A percentile compares a stretch with the other conserved stretches of the same genome.
phyloP scores from a whole-genome alignment of 768 basidiomycete genomes.

The Calocera cornea region DNA sequence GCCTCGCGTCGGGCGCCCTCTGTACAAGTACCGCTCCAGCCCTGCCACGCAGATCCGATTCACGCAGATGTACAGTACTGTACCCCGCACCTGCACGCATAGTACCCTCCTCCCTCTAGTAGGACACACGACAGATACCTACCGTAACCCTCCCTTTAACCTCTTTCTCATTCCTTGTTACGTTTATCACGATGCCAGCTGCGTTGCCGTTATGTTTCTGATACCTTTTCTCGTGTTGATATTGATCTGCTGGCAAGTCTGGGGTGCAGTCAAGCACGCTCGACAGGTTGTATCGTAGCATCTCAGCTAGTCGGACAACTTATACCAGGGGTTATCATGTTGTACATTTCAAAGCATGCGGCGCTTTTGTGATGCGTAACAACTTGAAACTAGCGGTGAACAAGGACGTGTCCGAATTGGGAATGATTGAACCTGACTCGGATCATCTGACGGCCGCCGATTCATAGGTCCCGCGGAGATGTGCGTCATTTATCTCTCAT shows the following conservation, averaged over 20 bases:
- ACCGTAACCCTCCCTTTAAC: not conserved
- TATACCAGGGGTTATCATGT: not conserved
- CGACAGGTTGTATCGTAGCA: not conserved
- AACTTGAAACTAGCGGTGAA: not conserved
- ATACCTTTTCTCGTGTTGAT: not conserved
- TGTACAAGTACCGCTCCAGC: constrained; percentile 3
- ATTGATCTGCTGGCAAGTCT: not conserved
- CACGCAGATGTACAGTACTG: constrained; percentile 5
- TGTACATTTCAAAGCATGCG: not conserved
- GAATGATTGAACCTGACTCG: not conserved
- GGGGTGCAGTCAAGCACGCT: not conserved
- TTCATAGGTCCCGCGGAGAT: not conserved
- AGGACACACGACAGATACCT: constrained; percentile 4
- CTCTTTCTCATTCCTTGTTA: not conserved
- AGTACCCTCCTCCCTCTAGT: not conserved
- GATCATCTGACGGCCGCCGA: not conserved
- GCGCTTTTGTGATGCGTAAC: no score
- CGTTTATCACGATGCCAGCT: not conserved
- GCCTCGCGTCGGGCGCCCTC: constrained; percentile 5
- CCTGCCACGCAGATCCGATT: not conserved
- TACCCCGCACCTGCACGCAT: not conserved
- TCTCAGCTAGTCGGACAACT: not conserved
- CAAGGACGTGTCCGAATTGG: not conserved
- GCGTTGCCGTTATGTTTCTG: not conserved
- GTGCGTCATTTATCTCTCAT: not conserved